A percentile compares a stretch with the other conserved stretches of the same genome.
These are phyloP conservation scores for Yamadazyma trypodendri DNA, from an alignment of 1,139 yeast genomes.

Conservation along the genomic window DNA sequence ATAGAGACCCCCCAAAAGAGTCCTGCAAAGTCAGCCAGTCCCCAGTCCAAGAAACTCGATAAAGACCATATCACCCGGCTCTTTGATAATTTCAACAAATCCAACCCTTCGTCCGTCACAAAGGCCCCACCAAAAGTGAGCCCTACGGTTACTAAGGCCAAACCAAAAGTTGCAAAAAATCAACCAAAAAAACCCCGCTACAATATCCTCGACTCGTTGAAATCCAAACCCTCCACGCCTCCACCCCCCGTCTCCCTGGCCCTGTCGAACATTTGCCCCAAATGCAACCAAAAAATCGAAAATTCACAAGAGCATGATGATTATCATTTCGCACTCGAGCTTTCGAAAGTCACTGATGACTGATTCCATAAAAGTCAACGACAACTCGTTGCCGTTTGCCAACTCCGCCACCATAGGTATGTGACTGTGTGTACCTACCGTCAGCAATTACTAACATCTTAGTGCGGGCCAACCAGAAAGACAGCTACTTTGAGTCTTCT, in stretches of 20 bases:
- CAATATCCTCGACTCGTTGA: slow-evolving; percentile 25
- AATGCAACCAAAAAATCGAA: slow-evolving; percentile 24
- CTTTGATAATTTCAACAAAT: slow-evolving; percentile 16
- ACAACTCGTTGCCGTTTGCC: slow-evolving; percentile 42
- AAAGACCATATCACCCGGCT: slow-evolving; percentile 17
- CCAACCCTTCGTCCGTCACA: slow-evolving; percentile 4
- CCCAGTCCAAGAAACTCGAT: slow-evolving; percentile 9
- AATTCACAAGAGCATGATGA: slow-evolving; percentile 43
- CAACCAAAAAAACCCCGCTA: slow-evolving; percentile 7
- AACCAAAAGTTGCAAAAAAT: background rate
- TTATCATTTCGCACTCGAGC: slow-evolving; percentile 39
- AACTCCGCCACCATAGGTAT: slow-evolving; percentile 50
- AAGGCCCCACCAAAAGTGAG: slow-evolving; percentile 5
- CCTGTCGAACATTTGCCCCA: background rate
- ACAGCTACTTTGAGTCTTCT: slow-evolving; percentile 63
- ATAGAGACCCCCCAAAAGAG: no score
- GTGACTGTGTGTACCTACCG: slow-evolving; percentile 15
- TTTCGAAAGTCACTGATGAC: slow-evolving; percentile 21
- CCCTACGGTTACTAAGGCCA: slow-evolving; percentile 4
- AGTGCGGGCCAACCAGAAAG: slow-evolving; percentile 87
- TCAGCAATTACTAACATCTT: slow-evolving; percentile 6
- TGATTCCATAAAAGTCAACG: slow-evolving; percentile 20
- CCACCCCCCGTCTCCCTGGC: background rate
- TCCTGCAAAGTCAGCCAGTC: background rate
- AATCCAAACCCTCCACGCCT: background rate